Base-by-base conservation (phyloP, 495 filamentous ascomycete species). In the Jackrogersella multiformis region DNA sequence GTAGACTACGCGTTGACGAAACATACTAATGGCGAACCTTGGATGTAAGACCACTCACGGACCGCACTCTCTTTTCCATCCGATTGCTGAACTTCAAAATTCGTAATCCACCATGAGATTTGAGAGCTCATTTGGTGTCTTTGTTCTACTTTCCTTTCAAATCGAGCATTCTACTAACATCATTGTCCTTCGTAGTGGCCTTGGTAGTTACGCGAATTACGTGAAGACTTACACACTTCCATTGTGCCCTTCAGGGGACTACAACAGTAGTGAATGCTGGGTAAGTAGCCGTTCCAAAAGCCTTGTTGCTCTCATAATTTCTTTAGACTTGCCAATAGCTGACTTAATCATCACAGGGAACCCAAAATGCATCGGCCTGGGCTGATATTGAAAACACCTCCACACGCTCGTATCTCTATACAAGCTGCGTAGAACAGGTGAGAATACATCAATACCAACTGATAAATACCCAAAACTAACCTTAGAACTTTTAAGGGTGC, bases 191-290 rank as follows among this genome's bases (percentile, higher is more conserved):
- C 12, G 49, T 39, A 73, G 71, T 10, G 66, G 66, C 52, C 74
- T 84, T 1, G 81, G 81, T 36, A 78, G 76, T 35, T 84, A 82
- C 53, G 80, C 79, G 9, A 72, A 79, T 32, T 85, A 84, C 63
- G 68, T 85, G 18, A 82, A 83, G 57, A 68, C 69, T 1, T 67
- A 71, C 36, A 68, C 81, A 26, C 73, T 80, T 5, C 76, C 78
- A 3, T 64, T 78, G 9, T 85, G 82, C 45, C 53, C 66, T 41
- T 76, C 68, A 48, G 80, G 78, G 0, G 67, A 80, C 12, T 76
- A 78, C 38, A 76, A 82, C 45, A 80, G 73, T 46, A 74, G 74
- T 18, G 69, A 70, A 1, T 84, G 82, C 63, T 84, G 80, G 60
- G 71, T 73, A 30, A 71, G 61, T 64, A 28, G 4, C n/a, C n/a